phyloP scores from a whole-genome alignment of 129 eudicot species.

The Kitagawia praeruptora region DNA sequence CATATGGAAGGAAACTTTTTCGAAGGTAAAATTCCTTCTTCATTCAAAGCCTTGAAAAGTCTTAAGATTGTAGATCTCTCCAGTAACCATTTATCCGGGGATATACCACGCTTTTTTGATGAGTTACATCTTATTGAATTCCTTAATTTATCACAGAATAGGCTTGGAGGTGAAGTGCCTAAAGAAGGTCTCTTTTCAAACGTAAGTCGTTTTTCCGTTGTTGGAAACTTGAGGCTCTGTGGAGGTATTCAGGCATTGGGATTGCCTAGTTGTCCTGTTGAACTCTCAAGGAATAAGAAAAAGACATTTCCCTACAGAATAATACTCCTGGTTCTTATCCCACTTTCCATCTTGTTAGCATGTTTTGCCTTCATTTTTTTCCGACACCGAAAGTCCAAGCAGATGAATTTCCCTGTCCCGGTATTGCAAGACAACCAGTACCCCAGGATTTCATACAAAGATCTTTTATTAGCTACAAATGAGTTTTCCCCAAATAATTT shows the following conservation, averaged over 20 bases:
- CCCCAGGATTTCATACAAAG: slow-evolving; percentile 4
- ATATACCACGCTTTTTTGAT: background rate
- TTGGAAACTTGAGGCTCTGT: background rate
- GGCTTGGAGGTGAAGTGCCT: background rate
- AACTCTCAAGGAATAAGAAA: background rate
- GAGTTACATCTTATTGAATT: background rate
- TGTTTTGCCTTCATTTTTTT: background rate
- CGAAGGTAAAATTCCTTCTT: background rate
- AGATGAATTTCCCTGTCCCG: background rate
- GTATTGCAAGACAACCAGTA: background rate
- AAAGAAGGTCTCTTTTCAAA: background rate
- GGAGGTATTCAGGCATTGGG: background rate
- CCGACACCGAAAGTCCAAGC: background rate
- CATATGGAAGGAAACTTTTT: background rate
- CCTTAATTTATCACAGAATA: background rate
- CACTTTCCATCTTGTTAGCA: background rate
- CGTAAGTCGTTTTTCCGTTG: background rate
- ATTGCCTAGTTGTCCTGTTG: background rate
- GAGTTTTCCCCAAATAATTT: too few species aligned
- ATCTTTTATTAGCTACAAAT: background rate
- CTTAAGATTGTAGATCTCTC: background rate
- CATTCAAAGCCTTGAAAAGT: background rate
- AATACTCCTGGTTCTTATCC: background rate
- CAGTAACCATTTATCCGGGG: background rate
- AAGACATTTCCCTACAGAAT: background rate